Evolutionary conservation across 352 stramenopile species (phyloP).

Genomic region (Globisporangium ultimum): DNA sequence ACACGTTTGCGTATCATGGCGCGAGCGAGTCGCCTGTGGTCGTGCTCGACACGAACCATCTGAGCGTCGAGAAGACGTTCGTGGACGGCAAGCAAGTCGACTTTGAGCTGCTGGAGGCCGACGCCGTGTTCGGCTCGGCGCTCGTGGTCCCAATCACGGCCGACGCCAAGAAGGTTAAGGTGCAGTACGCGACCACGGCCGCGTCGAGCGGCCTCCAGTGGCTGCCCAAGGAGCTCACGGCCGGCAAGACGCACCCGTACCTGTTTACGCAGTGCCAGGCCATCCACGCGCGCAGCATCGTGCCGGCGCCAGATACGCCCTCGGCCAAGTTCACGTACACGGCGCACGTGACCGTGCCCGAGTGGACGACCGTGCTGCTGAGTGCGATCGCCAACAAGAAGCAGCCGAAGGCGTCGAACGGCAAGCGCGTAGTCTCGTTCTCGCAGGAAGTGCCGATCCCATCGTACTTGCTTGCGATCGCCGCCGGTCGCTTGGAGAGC

Average conservation of each 20-base stretch:
- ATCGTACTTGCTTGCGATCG: slow-evolving; percentile 92
- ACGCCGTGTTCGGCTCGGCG: too few species aligned
- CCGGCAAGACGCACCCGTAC: slow-evolving; percentile 92
- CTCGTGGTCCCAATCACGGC: too few species aligned
- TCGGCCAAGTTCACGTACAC: slow-evolving; percentile 93
- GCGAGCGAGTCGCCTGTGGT: too few species aligned
- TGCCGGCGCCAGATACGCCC: slow-evolving; percentile 94
- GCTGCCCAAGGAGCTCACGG: slow-evolving; percentile 91
- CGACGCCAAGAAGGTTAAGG: too few species aligned
- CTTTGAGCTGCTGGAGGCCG: too few species aligned
- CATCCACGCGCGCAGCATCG: slow-evolving; percentile 92
- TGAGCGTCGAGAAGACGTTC: too few species aligned
- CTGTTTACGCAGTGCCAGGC: slow-evolving; percentile 92
- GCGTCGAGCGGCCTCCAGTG: slow-evolving; percentile 73
- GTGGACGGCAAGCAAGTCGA: too few species aligned
- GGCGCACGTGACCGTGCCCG: slow-evolving; percentile 83
- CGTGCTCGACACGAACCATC: too few species aligned
- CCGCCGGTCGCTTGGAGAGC: slow-evolving; percentile 87
- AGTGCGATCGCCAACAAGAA: slow-evolving; percentile 63
- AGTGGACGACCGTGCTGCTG: slow-evolving; percentile 92
- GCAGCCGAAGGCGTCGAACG: slow-evolving; percentile 63
- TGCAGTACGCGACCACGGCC: too few species aligned
- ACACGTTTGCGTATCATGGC: too few species aligned
- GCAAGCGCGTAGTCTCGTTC: too few species aligned
- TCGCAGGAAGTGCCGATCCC: slow-evolving; percentile 17